These are phyloP conservation scores for Jacaranda copaia DNA, from an alignment of 257 asterid genomes.

Conservation along the genomic window DNA sequence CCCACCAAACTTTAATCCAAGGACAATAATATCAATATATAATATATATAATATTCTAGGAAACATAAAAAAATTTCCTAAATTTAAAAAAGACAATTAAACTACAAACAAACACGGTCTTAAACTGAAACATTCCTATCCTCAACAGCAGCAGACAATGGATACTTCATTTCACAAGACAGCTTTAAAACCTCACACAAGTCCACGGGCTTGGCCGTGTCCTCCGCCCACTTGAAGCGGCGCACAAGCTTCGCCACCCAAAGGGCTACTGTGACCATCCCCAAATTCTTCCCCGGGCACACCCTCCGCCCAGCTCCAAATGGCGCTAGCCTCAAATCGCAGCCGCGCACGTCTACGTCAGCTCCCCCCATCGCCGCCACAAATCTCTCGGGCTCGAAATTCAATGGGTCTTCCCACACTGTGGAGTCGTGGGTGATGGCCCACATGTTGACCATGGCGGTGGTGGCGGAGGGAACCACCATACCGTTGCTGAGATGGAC, in stretches of 20 bases:
- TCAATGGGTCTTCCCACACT: constrained; percentile 47
- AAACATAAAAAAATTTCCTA: background rate
- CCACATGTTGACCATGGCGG: constrained; percentile 79
- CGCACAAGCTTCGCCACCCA: constrained; percentile 67
- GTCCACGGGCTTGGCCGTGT: constrained; percentile 42
- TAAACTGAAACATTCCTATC: constrained; percentile 43
- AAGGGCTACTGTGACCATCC: constrained; percentile 53
- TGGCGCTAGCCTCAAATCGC: constrained; percentile 66
- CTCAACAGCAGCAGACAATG: constrained; percentile 46
- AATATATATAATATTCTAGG: constrained; percentile 16
- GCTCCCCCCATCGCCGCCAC: constrained; percentile 45
- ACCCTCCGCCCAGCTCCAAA: constrained; percentile 71
- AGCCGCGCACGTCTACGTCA: constrained; percentile 62
- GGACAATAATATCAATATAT: background rate
- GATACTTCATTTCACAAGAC: constrained; percentile 67
- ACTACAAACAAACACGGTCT: background rate
- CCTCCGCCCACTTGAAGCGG: constrained; percentile 49
- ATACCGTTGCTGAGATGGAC: constrained; percentile 66
- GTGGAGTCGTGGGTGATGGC: constrained; percentile 58
- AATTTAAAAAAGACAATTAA: background rate
- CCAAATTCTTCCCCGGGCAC: constrained; percentile 68
- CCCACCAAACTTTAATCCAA: constrained; percentile 32
- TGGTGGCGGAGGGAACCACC: constrained; percentile 59
- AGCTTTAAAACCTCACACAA: constrained; percentile 57
- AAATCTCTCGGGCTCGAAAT: constrained; percentile 60